A percentile compares a stretch with the other conserved stretches of the same genome.
Evolutionary conservation across 495 filamentous ascomycete genomes (phyloP).

Genomic region (Penicillium coffeae): DNA sequence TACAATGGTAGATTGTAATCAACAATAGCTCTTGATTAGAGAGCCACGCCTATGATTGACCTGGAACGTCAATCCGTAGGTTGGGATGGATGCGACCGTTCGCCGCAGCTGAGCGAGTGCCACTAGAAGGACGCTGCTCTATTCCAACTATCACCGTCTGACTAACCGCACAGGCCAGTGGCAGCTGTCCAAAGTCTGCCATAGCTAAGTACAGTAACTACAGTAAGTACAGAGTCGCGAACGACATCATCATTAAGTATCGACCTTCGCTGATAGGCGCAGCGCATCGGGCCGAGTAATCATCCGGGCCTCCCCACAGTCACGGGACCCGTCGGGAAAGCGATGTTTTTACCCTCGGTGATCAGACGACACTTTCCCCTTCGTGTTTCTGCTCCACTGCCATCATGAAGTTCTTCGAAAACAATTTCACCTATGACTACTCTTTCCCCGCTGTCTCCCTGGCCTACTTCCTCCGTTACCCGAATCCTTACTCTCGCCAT

Average conservation of each 20-base stretch:
- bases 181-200: no score
- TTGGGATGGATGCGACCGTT: no score
- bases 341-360: conserved; percentile 3
- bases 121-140: no score
- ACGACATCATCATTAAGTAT: not conserved
- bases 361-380: conserved; percentile 1
- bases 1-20: no score
- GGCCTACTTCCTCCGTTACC: conserved; percentile 98
- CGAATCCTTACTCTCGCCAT: conserved; percentile 93
- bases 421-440: conserved; percentile 84
- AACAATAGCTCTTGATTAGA: no score
- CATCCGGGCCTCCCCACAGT: conserved; percentile 1
- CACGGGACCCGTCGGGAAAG: conserved; percentile 2
- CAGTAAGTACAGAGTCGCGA: no score
- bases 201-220: no score
- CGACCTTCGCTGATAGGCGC: conserved; percentile 5
- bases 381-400: conserved; percentile 8
- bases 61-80: no score
- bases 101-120: no score
- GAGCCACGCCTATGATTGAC: no score
- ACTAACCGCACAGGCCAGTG: no score
- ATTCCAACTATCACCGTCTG: no score
- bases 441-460: conserved; percentile 88
- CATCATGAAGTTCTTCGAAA: conserved; percentile 88
- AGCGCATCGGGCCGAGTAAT: not conserved